Evolutionary conservation across 2,329 filamentous ascomycete species (phyloP).

Genomic region (Tolypocladium ovalisporum): DNA sequence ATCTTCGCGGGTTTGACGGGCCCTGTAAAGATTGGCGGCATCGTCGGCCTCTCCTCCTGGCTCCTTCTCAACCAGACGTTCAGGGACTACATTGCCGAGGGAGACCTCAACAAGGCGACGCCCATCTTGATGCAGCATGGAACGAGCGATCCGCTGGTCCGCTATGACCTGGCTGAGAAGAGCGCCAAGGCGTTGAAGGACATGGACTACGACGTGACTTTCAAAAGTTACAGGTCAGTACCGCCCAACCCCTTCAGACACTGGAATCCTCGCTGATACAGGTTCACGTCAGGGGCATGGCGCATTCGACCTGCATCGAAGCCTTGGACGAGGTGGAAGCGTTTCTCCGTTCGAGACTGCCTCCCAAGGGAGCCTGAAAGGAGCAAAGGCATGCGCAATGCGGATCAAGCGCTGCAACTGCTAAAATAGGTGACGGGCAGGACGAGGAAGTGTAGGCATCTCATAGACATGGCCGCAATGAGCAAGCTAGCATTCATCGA

Average conservation of each 20-base stretch:
- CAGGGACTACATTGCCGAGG: constrained; percentile 22
- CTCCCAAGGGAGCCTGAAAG: constrained; percentile 15
- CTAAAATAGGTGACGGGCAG: neutral
- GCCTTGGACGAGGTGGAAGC: constrained; percentile 75
- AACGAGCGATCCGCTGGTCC: constrained; percentile 63
- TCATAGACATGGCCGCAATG: neutral
- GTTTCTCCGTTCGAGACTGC: constrained; percentile 37
- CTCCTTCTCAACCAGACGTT: constrained; percentile 50
- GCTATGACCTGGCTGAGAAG: constrained; percentile 53
- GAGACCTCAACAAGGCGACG: constrained; percentile 50
- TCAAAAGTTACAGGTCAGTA: constrained; percentile 63
- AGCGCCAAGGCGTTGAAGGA: constrained; percentile 58
- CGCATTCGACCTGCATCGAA: constrained; percentile 63
- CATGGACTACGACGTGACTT: constrained; percentile 61
- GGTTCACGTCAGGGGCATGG: constrained; percentile 42
- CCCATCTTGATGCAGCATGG: constrained; percentile 87
- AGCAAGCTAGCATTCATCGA: neutral
- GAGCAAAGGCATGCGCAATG: neutral
- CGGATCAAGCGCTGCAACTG: neutral
- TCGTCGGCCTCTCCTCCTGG: constrained; percentile 76
- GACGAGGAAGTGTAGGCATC: neutral
- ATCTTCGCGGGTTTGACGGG: constrained; percentile 67
- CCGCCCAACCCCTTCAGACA: too few species aligned
- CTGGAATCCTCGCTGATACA: neutral
- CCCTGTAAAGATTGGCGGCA: constrained; percentile 63